Evolutionary conservation across 1,284 basidiomycete species (phyloP).

Genomic region (Amylostereum chailletii): DNA sequence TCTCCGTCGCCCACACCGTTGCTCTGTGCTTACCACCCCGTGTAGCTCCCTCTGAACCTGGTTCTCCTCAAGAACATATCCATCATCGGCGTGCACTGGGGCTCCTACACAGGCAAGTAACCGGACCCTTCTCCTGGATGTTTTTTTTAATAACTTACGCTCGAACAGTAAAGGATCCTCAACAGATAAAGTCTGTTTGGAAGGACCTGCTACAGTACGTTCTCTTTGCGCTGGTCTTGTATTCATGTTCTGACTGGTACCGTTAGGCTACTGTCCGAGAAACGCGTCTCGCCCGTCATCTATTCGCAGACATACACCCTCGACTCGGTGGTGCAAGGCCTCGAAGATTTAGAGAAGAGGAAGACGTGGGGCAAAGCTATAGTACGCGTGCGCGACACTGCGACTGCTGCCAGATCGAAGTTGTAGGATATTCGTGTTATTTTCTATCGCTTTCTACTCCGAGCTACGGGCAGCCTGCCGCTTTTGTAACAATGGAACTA

Average conservation of each 20-base stretch:
- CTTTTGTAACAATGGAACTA: no score
- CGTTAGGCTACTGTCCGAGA: conserved; percentile 56
- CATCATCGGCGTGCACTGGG: conserved; percentile 81
- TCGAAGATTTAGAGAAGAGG: conserved; percentile 66
- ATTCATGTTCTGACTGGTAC: conserved; percentile 1
- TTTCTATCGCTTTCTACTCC: no score
- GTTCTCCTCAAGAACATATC: conserved; percentile 84
- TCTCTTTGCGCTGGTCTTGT: neutral
- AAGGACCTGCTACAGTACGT: conserved; percentile 60
- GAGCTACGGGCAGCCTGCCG: no score
- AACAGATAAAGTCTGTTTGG: conserved; percentile 66
- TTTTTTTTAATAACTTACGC: neutral
- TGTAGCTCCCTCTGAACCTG: conserved; percentile 78
- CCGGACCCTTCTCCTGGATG: neutral
- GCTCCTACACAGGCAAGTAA: conserved; percentile 61
- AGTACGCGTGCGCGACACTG: conserved; percentile 45
- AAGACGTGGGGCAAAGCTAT: conserved; percentile 94
- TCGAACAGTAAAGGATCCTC: conserved; percentile 55
- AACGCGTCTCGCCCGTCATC: conserved; percentile 62
- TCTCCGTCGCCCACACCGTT: neutral
- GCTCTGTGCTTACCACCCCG: neutral
- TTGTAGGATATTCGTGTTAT: no score
- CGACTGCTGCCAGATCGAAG: no score
- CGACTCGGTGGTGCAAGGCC: conserved; percentile 51
- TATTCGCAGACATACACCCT: conserved; percentile 67